Base-by-base conservation (phyloP, 208 protist species). In the Endotrypanum monterogeii region DNA sequence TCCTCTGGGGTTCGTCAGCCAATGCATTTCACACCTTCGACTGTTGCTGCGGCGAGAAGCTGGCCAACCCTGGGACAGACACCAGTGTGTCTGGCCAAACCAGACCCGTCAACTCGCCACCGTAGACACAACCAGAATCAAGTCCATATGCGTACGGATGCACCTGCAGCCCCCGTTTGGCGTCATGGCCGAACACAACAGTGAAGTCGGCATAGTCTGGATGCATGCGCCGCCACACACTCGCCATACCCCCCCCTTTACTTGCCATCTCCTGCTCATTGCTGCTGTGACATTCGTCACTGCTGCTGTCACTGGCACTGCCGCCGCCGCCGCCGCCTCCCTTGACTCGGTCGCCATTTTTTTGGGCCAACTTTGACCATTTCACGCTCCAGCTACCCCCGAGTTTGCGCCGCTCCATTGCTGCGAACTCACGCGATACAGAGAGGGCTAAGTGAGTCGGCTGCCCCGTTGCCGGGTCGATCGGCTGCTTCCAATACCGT, bases 151-250 rank as follows among this genome's bases (percentile, higher is more conserved):
- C 87, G 74, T 83, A 86, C 5, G 78, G 73, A n/a, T 91, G 44
- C 39, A 83, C 44, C 76, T 97, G 88, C 74, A 96, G 73, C 18
- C 80, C 69, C 3, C 87, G 68, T 61, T 89, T 85, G 56, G 91
- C 91, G 69, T 97, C 90, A 70, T 96, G 93, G 12, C 91, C 93
- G 80, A 89, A 97, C 5, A 84, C 71, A 35, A 91, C 71, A 0
- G 76, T 89, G 55, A 68, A 67, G 56, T 58, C 70, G 2, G 30
- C 57, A 44, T 83, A 88, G 28, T 57, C 74, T 20, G 35, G 20
- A 2, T 58, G 67, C 25, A 82, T 71, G n/a, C 25, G 30, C 51
- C 55, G 57, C 25, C 30, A 71, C 69, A 60, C 79, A 67, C 63
- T 72, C 39, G 62, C 37, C 60, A 2, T 46, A 25, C 16, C 63